Conservation (phyloP, 257 asterid species). For the Solanum corneliomulleri region DNA sequence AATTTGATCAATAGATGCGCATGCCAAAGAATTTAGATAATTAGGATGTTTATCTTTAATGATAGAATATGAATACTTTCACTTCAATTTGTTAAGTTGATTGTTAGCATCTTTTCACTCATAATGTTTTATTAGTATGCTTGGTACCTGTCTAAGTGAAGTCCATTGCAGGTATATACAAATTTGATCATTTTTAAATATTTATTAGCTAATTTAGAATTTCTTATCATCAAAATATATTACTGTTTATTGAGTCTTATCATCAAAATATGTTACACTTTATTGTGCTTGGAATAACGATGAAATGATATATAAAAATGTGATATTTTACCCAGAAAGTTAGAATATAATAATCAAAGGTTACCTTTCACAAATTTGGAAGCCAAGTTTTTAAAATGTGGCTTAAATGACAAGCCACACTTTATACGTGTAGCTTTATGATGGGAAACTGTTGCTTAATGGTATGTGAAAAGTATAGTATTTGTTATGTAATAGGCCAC, state of each 20-base stretch:
- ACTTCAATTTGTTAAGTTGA: background rate
- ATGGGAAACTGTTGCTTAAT: background rate
- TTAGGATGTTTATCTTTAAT: background rate
- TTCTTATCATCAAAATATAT: background rate
- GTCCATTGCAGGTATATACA: background rate
- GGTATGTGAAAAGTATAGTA: background rate
- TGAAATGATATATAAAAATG: too few species aligned
- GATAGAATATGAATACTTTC: too few species aligned
- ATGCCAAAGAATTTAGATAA: too few species aligned
- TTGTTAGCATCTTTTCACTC: background rate
- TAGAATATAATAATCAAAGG: background rate
- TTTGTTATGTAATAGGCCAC: background rate
- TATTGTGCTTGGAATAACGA: background rate
- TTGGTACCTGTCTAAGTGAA: too few species aligned
- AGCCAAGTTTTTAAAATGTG: background rate
- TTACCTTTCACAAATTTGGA: background rate
- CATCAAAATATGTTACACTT: background rate
- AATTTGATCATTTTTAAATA: background rate
- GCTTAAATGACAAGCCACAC: background rate
- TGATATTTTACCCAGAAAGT: too few species aligned
- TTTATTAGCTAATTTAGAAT: background rate
- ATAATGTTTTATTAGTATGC: background rate
- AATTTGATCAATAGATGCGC: background rate
- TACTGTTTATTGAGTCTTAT: too few species aligned
- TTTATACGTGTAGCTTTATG: background rate